phyloP scores from a whole-genome alignment of 2,329 filamentous ascomycete species.

The Aspergillus sp. region DNA sequence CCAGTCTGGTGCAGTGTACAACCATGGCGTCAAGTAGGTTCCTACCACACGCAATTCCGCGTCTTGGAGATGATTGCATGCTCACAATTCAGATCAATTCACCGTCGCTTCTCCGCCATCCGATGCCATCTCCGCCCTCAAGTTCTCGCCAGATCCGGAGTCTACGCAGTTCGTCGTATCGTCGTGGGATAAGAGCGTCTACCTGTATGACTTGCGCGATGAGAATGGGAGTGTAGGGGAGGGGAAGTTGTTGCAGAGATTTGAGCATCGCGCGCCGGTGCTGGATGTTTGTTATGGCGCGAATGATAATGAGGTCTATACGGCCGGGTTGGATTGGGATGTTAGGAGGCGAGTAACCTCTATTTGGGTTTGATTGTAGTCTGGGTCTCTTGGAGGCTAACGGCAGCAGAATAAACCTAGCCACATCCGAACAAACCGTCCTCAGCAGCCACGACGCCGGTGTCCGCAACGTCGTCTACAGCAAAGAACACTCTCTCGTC shows the following conservation, averaged over 20 bases:
- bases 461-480: conserved; percentile 80
- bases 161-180: conserved; percentile 78
- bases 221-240: conserved; percentile 49
- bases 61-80: neutral
- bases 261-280: conserved; percentile 76
- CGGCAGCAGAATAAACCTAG: conserved; percentile 57
- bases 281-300: conserved; percentile 87
- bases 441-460: conserved; percentile 72
- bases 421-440: conserved; percentile 63
- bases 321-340: conserved; percentile 76
- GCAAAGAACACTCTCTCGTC: conserved; percentile 65
- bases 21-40: conserved; percentile 40
- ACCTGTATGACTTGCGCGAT: conserved; percentile 70
- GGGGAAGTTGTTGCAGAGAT: conserved; percentile 62
- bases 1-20: neutral
- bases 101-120: conserved; percentile 73
- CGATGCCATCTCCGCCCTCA: conserved; percentile 80
- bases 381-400: conserved; percentile 5
- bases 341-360: conserved; percentile 60
- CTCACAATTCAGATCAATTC: conserved; percentile 55
- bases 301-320: conserved; percentile 76
- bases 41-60: no score
- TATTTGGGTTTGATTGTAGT: neutral
- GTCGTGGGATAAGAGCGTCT: conserved; percentile 89
- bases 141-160: conserved; percentile 70